phyloP scores from a whole-genome alignment of 257 asterid genomes.

The Fraxinus anomala region DNA sequence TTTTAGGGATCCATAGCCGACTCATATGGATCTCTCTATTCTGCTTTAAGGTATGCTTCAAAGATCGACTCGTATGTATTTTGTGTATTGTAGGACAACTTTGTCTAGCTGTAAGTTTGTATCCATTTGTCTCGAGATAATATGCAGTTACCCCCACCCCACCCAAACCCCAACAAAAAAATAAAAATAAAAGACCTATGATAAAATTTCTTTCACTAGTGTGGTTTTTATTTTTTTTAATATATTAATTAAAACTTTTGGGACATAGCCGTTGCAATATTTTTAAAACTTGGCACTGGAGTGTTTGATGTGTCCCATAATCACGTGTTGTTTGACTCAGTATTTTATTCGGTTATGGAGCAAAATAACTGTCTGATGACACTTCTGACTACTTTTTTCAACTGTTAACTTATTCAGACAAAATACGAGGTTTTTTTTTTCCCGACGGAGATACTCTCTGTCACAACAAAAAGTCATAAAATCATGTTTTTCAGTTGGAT shows the following conservation, averaged over 20 bases:
- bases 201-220: neutral
- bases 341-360: slow-evolving; percentile 16
- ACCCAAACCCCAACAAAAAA: neutral
- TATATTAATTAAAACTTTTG: neutral
- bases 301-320: neutral
- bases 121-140: neutral
- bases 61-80: neutral
- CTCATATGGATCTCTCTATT: slow-evolving; percentile 16
- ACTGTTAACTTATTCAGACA: slow-evolving; percentile 19
- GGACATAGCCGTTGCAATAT: neutral
- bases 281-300: neutral
- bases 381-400: slow-evolving; percentile 18
- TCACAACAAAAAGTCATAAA: slow-evolving; percentile 19
- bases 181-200: neutral
- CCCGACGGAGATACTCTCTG: slow-evolving; percentile 24
- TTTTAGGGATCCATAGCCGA: slow-evolving; percentile 15
- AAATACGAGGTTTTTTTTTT: slow-evolving; percentile 36
- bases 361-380: neutral
- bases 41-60: slow-evolving; percentile 4
- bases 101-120: slow-evolving; percentile 6
- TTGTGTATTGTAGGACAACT: slow-evolving; percentile 1
- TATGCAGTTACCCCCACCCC: neutral
- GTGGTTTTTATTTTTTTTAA: too few relatives aligned
- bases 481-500: slow-evolving; percentile 27
- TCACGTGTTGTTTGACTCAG: neutral